Evolutionary conservation across 1,284 basidiomycete species (phyloP).

Genomic region (Sphaerobolus stellatus): DNA sequence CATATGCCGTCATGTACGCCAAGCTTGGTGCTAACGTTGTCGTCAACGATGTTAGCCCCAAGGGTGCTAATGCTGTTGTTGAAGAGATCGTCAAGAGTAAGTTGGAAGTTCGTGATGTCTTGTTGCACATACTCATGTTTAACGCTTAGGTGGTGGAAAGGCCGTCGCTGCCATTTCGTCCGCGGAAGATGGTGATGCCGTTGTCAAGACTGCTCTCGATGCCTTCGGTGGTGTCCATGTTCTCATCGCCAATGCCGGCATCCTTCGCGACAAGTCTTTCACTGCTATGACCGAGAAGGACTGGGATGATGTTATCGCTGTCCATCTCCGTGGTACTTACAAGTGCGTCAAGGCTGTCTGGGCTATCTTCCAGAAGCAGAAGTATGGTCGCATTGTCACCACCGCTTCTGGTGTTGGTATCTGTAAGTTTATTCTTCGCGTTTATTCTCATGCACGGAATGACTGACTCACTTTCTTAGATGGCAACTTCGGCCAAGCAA

Average conservation of each 20-base stretch:
- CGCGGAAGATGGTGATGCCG: constrained; percentile 87
- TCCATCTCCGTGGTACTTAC: constrained; percentile 81
- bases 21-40: constrained; percentile 94
- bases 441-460: background rate
- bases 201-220: constrained; percentile 86
- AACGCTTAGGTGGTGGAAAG: constrained; percentile 75
- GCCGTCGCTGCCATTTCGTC: constrained; percentile 84
- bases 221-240: constrained; percentile 89
- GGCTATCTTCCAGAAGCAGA: constrained; percentile 97
- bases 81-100: constrained; percentile 81
- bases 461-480: constrained; percentile 44
- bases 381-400: constrained; percentile 94
- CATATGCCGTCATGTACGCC: constrained; percentile 90
- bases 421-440: constrained; percentile 53
- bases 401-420: constrained; percentile 93
- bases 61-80: constrained; percentile 81
- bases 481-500: constrained; percentile 93
- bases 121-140: constrained; percentile 5
- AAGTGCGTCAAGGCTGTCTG: constrained; percentile 93
- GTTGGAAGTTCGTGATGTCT: constrained; percentile 20
- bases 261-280: constrained; percentile 92
- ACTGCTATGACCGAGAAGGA: constrained; percentile 86
- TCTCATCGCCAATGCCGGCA: constrained; percentile 93
- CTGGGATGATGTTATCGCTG: constrained; percentile 90
- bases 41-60: constrained; percentile 92